Base-by-base conservation (phyloP, 2,329 filamentous ascomycete genomes). In the Hansfordia pulvinata region DNA sequence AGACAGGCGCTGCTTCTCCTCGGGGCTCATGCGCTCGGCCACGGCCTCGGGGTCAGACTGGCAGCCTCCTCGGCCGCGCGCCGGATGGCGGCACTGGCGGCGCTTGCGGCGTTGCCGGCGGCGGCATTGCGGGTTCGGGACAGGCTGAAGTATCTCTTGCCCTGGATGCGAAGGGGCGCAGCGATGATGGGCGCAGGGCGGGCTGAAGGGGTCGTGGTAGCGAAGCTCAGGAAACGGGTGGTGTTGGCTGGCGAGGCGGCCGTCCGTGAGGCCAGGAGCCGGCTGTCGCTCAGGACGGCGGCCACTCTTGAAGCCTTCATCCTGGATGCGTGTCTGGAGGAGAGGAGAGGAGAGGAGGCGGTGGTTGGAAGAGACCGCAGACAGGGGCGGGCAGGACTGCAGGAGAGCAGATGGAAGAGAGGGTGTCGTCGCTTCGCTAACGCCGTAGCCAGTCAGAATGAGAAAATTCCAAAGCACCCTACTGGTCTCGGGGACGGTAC, bases 21-120 rank as follows among this genome's bases (percentile, higher is more conserved):
- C 69, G 17, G 82, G 73, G 41, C 76, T 72, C 53, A 94, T 76
- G 47, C 85, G 86, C 40, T 80, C 73, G 28, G 85, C 76, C 35
- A 92, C 64, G 31, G 59, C 58, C 38, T 72, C 68, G 39, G 63
- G 55, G 66, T 69, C 35, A 71, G 55, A 35, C 53, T 53, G 19
- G 62, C 56, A 30, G 65, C 62, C 26, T 69, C 60, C 37, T 69
- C 63, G 6, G 66, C 63, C 35, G 67, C 62, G 27, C 9, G 11
- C 8, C 11, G 11, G 14, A 14, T 21, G 14, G 13, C 20, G 22
- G 40, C 53, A 35, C 49, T 58, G 53, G 56, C 56, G 34, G 46
- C 49, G 22, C 47, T 42, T 10, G 54, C 56, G 15, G 55, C 44
- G 20, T 38, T 30, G 23, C 25, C 39, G 10, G 30, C 39, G 27